Percentiles rank a stretch among this genome's conserved stretches.
Evolutionary conservation across 495 filamentous ascomycete species (phyloP).

Genomic region (Annulohypoxylon maeteangense): DNA sequence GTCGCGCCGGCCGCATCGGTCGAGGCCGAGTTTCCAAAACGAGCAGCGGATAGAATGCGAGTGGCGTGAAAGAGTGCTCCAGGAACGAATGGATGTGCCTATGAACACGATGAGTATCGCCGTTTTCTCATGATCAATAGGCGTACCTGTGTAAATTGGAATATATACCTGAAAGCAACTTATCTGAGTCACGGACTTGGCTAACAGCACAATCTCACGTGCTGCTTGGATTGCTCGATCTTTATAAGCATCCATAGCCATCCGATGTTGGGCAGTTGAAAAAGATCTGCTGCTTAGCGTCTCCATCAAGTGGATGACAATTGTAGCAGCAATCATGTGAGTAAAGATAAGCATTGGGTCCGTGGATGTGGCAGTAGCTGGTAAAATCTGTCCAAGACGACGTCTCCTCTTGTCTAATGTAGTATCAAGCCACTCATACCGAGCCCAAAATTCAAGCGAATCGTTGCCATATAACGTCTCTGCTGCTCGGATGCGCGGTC

Average conservation of each 20-base stretch:
- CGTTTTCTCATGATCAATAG: background rate
- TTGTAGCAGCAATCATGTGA: background rate
- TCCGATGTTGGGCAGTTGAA: background rate
- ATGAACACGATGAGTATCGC: background rate
- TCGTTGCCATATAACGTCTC: background rate
- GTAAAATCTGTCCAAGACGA: background rate
- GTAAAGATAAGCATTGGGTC: constrained; percentile 2
- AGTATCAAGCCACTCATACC: constrained; percentile 1
- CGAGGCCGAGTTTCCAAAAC: background rate
- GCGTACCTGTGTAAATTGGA: background rate
- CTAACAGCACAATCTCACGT: background rate
- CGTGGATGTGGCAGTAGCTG: background rate
- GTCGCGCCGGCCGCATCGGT: background rate
- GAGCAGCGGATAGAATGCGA: background rate
- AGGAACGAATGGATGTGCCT: background rate
- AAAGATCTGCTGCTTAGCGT: background rate
- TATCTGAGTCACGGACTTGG: background rate
- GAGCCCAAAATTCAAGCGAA: background rate
- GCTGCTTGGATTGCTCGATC: background rate
- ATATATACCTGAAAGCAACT: background rate
- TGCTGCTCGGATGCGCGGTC: background rate
- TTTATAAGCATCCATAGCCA: background rate
- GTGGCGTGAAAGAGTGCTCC: background rate
- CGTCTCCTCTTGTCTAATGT: background rate
- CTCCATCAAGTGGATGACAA: background rate